Conservation (phyloP, 805 yeast genomes). For the Myxozyma sirexii region DNA sequence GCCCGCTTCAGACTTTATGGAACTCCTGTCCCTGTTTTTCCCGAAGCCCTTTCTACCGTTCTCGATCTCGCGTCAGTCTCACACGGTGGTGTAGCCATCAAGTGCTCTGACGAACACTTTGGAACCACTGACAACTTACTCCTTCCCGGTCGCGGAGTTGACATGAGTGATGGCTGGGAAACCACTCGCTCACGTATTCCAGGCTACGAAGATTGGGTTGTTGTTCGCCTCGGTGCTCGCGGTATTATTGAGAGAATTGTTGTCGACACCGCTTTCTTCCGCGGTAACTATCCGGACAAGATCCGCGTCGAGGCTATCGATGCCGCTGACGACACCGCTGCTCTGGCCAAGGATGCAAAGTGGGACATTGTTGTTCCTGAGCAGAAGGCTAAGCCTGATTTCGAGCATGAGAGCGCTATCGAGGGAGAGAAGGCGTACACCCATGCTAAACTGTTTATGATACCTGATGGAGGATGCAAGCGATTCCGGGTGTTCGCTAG, state of each 20-base stretch:
- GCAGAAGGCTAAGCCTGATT: slow-evolving; percentile 79
- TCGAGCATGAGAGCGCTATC: slow-evolving; percentile 60
- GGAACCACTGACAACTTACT: slow-evolving; percentile 88
- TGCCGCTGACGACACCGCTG: slow-evolving; percentile 42
- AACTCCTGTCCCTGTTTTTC: slow-evolving; percentile 69
- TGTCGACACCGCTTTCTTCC: slow-evolving; percentile 89
- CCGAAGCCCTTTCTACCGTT: slow-evolving; percentile 50
- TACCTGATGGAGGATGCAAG: slow-evolving; percentile 97
- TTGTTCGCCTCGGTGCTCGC: slow-evolving; percentile 76
- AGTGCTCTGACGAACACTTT: slow-evolving; percentile 88
- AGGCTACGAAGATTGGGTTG: slow-evolving; percentile 91
- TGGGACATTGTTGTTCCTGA: slow-evolving; percentile 72
- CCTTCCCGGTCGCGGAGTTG: slow-evolving; percentile 91
- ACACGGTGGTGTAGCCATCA: slow-evolving; percentile 86
- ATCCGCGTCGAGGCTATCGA: slow-evolving; percentile 67
- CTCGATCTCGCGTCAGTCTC: slow-evolving; percentile 80
- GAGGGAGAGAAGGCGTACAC: slow-evolving; percentile 49
- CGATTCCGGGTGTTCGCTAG: slow-evolving; percentile 81
- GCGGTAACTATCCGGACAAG: slow-evolving; percentile 92
- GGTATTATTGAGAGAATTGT: slow-evolving; percentile 57
- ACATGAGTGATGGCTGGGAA: slow-evolving; percentile 99
- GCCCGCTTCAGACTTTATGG: slow-evolving; percentile 93
- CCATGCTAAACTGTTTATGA: slow-evolving; percentile 77
- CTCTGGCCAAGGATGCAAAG: slow-evolving; percentile 47
- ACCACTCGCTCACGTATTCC: slow-evolving; percentile 82